Base-by-base conservation (phyloP, 2,329 filamentous ascomycete species). In the Penicillium expansum region DNA sequence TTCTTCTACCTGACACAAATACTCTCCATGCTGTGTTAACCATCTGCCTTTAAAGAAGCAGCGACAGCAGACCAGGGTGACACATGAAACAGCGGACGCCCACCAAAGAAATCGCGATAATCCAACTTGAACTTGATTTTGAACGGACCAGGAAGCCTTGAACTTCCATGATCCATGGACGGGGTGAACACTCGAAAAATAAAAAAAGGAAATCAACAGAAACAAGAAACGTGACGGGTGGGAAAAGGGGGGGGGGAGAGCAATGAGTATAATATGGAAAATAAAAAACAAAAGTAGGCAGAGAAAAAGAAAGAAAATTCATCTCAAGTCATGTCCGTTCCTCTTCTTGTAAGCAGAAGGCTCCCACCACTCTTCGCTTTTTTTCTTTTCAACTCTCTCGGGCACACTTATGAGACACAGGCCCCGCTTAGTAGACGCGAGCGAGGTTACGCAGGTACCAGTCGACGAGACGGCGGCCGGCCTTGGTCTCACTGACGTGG, bases 371-470 rank as follows among this genome's bases (percentile, higher is more conserved):
- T 38, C 59, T 63, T 62, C 57, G 61, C 59, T 57, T 61, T 60
- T 63, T 61, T 60, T 51, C 53, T 58, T 55, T 60, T 50, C 50
- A 52, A 57, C 56, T 61, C 59, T 57, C 55, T 57, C 55, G 50
- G 50, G 24, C 52, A 49, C 47, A 64, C 53, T 59, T 57, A 49
- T 53, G 47, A 60, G 53, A 60, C 29, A 48, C 44, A 18, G 37
- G 42, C 48, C 49, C 2, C 35, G 22, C 61, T 64, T 89, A 96
- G 82, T 99, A 99, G 57, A 92, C 95, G 75, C 94, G 88, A 59
- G 92, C 90, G 71, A 99, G 82, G 82, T 99, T 99, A 74, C 94
- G 88, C 74, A 99, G 85, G 78, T 99, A 99, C 94, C 94, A 99
- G 79, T 99, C 94, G 64, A 99, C 93, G 71, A 99, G 82, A 81